phyloP scores from a whole-genome alignment of 2,329 filamentous ascomycete species.

The Elsinoe batatas region DNA sequence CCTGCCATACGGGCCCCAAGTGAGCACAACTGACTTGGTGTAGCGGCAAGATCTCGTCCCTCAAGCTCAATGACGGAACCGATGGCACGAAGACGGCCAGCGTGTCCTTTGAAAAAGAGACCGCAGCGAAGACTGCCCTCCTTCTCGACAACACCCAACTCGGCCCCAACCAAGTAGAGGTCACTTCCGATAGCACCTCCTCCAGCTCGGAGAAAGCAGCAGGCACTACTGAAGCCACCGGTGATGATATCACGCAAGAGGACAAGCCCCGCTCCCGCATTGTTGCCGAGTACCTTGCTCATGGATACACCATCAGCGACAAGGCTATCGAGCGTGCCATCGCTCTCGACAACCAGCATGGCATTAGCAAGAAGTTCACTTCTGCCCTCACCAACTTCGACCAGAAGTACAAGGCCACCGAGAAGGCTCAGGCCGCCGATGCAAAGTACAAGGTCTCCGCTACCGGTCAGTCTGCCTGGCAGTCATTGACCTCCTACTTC shows the following conservation, averaged over 20 bases:
- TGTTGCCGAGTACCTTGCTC: slow-evolving; percentile 89
- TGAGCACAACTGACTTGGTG: neutral
- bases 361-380: slow-evolving; percentile 72
- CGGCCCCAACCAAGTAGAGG: slow-evolving; percentile 64
- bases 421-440: slow-evolving; percentile 77
- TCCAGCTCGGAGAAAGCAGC: slow-evolving; percentile 51
- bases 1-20: neutral
- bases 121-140: slow-evolving; percentile 90
- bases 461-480: slow-evolving; percentile 57
- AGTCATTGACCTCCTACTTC: slow-evolving; percentile 76
- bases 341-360: slow-evolving; percentile 80
- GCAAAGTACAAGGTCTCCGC: slow-evolving; percentile 71
- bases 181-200: slow-evolving; percentile 60
- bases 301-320: slow-evolving; percentile 78
- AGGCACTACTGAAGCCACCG: slow-evolving; percentile 42
- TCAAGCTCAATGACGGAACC: slow-evolving; percentile 57
- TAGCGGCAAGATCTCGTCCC: slow-evolving; percentile 81
- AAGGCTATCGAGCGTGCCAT: slow-evolving; percentile 73
- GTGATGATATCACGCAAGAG: slow-evolving; percentile 77
- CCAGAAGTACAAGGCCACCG: slow-evolving; percentile 74
- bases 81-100: slow-evolving; percentile 69
- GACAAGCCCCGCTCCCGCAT: slow-evolving; percentile 94
- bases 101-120: slow-evolving; percentile 96
- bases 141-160: slow-evolving; percentile 96
- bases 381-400: slow-evolving; percentile 67